phyloP scores from a whole-genome alignment of 75 land plant genomes.

The Selaginella moellendorffii region DNA sequence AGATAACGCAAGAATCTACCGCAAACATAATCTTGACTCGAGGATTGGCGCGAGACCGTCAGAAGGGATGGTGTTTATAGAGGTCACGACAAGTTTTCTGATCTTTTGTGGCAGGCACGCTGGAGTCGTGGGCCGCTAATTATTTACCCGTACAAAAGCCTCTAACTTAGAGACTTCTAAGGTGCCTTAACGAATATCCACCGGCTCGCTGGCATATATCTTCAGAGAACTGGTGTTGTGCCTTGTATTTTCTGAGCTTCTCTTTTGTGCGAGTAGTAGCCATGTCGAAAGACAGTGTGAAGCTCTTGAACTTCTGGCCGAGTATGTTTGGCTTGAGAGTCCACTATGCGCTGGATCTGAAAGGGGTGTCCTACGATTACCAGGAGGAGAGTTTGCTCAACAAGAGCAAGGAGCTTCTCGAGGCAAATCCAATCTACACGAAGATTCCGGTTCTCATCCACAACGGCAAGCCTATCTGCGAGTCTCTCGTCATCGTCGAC shows the following conservation, averaged over 20 bases:
- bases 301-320: slow-evolving; percentile 16
- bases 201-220: neutral
- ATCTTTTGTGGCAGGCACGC: too few species aligned
- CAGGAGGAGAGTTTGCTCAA: slow-evolving; percentile 8
- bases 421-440: too few species aligned
- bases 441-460: too few species aligned
- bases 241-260: neutral
- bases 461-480: too few species aligned
- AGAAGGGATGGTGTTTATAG: too few species aligned
- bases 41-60: too few species aligned
- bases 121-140: neutral
- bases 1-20: too few species aligned
- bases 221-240: neutral
- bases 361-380: slow-evolving; percentile 15
- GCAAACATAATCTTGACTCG: too few species aligned
- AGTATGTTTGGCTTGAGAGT: slow-evolving; percentile 17
- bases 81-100: too few species aligned
- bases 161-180: neutral
- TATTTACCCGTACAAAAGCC: neutral
- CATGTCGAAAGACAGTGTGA: neutral
- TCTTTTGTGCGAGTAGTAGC: neutral
- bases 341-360: slow-evolving; percentile 8
- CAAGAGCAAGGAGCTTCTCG: slow-evolving; percentile 14
- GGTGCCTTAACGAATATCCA: neutral
- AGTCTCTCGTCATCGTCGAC: too few species aligned